Base-by-base conservation (phyloP, 495 filamentous ascomycete species). In the Hyaloscypha hepaticicola region DNA sequence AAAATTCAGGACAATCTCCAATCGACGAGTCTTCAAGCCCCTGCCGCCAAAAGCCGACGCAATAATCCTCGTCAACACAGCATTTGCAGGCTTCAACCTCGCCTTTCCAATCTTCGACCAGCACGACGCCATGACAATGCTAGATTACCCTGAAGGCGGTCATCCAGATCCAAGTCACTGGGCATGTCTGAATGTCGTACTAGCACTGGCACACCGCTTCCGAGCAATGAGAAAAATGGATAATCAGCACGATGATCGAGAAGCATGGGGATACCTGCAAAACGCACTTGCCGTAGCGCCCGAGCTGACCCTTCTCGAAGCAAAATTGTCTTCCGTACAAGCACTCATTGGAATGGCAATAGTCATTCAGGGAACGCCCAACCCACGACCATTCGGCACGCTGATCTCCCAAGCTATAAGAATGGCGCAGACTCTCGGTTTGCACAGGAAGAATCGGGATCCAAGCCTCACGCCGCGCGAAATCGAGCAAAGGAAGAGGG, bases 21-120 rank as follows among this genome's bases (percentile, higher is more conserved):
- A 84, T 26, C 85, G 91, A 49, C 86, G 87, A n/a, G 83, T 93
- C 7, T 96, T 90, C 80, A 86, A 87, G 67, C 88, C 83, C 29
- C 76, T 97, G 26, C 95, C 95, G 6, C 80, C 90, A 2, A 91
- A 92, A 73, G 82, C 87, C 19, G 90, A 93, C 77, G 88, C 88
- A 21, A 71, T 91, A 55, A 91, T 87, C 9, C 82, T 96, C 34
- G 86, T 95, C 65, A 90, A 88, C 73, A 93, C 97, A 72, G 96
- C 87, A 71, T 97, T 99, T 69, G 88, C 91, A 72, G 94, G 96
- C 74, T 97, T 99, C 79, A 97, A 97, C 78, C 90, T 90, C 83
- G 90, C 96, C 82, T 96, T 97, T 72, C 95, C 95, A 52, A 80
- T 99, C 9, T 99, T 96, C 72, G 94, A 98, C 74, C 91, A 96